A percentile compares a stretch with the other conserved stretches of the same genome.
These are phyloP conservation scores for Aquilaria sinensis DNA, from an alignment of 345 rosid genomes.

Conservation along the genomic window DNA sequence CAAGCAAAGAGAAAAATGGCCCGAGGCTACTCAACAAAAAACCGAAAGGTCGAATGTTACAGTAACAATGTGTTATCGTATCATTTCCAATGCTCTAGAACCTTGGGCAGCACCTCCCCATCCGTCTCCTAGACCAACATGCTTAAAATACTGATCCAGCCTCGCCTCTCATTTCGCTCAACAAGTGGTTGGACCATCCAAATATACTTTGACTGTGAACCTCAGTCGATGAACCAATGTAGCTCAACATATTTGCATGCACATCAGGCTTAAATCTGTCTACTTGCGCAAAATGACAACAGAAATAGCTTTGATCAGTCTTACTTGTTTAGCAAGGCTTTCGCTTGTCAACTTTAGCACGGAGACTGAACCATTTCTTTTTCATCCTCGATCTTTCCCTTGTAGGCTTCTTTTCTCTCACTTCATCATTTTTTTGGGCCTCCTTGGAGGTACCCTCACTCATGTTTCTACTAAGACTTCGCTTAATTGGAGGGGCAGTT, in stretches of 20 bases:
- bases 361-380: conserved; percentile 88
- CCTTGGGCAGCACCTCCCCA: conserved; percentile 9
- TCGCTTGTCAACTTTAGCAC: conserved; percentile 79
- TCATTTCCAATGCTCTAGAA: conserved; percentile 11
- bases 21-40: not conserved
- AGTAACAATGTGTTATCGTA: conserved; percentile 23
- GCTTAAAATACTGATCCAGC: not conserved
- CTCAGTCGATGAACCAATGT: not conserved
- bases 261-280: conserved; percentile 2
- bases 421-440: conserved; percentile 49
- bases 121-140: conserved; percentile 4
- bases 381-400: conserved; percentile 52
- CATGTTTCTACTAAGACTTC: conserved; percentile 57
- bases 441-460: conserved; percentile 54
- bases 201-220: conserved; percentile 5
- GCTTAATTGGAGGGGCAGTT: conserved; percentile 45
- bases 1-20: conserved; percentile 8
- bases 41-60: conserved; percentile 20
- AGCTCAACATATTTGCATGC: conserved; percentile 2
- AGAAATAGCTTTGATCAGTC: not conserved
- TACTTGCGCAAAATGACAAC: not conserved
- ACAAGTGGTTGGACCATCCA: conserved; percentile 7
- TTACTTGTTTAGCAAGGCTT: conserved; percentile 67
- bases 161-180: conserved; percentile 3
- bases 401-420: conserved; percentile 55